Conservation (phyloP, 257 asterid species). For the Solanum virginianum region DNA sequence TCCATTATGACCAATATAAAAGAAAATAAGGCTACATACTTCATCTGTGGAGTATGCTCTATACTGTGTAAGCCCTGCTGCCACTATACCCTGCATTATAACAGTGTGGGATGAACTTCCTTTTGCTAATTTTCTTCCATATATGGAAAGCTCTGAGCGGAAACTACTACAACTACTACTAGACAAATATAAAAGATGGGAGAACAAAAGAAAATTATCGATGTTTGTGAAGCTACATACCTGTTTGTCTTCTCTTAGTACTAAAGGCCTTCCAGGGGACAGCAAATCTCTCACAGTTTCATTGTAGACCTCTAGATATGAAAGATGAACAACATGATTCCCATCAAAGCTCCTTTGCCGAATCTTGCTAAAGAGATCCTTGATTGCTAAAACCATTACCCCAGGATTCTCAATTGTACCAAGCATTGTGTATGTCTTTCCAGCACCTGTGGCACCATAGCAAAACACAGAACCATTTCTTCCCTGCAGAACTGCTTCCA, state of each 20-base stretch:
- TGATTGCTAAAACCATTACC: constrained; percentile 58
- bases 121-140: not conserved
- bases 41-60: constrained; percentile 53
- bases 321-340: constrained; percentile 41
- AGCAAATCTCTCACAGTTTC: constrained; percentile 58
- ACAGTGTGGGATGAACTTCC: not conserved
- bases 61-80: constrained; percentile 55
- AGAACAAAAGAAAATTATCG: not conserved
- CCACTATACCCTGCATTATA: constrained; percentile 43
- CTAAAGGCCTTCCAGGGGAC: constrained; percentile 53
- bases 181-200: not conserved
- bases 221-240: constrained; percentile 2
- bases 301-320: constrained; percentile 60
- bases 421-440: constrained; percentile 60
- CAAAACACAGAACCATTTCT: constrained; percentile 61
- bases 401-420: constrained; percentile 55
- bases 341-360: constrained; percentile 44
- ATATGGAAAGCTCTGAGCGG: not conserved
- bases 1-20: not conserved
- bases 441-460: constrained; percentile 69
- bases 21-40: constrained; percentile 10
- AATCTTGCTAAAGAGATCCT: constrained; percentile 48
- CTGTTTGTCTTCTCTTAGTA: constrained; percentile 63
- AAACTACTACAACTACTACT: not conserved
- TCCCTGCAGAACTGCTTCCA: constrained; percentile 57